Percentiles rank a stretch among this genome's conserved stretches.
phyloP scores from a whole-genome alignment of 495 filamentous ascomycete genomes.

The Baudoinia panamericana region DNA sequence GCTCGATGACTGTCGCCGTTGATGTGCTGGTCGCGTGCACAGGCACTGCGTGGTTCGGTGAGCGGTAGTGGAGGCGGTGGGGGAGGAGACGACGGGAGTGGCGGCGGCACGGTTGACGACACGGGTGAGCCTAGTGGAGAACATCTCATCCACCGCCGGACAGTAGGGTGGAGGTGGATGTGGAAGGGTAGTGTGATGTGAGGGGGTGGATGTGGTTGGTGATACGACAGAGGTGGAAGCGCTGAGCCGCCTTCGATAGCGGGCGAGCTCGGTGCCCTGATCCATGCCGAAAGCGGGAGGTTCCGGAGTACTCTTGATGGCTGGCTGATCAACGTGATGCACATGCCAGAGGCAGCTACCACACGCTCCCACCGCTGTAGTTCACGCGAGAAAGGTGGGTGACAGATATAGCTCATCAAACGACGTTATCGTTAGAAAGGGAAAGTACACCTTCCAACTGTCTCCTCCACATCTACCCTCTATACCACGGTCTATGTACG shows the following conservation, averaged over 20 bases:
- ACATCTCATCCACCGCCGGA: slow-evolving; percentile 7
- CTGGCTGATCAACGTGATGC: background rate
- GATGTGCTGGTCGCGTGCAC: slow-evolving; percentile 1
- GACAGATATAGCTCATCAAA: background rate
- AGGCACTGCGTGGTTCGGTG: background rate
- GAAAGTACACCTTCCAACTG: no score
- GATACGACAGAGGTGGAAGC: no score
- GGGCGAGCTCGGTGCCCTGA: no score
- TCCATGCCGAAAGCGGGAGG: no score
- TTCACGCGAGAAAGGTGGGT: background rate
- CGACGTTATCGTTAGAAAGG: no score
- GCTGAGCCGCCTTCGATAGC: no score
- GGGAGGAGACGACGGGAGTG: background rate
- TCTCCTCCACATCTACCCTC: no score
- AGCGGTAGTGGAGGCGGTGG: slow-evolving; percentile 4
- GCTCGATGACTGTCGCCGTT: slow-evolving; percentile 13
- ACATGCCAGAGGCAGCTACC: no score
- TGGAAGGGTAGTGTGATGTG: background rate
- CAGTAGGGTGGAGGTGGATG: background rate
- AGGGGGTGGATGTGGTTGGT: no score
- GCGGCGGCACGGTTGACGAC: slow-evolving; percentile 19
- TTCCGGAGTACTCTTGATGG: no score
- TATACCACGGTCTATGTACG: no score
- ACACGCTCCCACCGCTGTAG: background rate
- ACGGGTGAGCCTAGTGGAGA: slow-evolving; percentile 17